Evolutionary conservation across 2,329 filamentous ascomycete species (phyloP).

Genomic region (Aspergillus pseudotamarii): DNA sequence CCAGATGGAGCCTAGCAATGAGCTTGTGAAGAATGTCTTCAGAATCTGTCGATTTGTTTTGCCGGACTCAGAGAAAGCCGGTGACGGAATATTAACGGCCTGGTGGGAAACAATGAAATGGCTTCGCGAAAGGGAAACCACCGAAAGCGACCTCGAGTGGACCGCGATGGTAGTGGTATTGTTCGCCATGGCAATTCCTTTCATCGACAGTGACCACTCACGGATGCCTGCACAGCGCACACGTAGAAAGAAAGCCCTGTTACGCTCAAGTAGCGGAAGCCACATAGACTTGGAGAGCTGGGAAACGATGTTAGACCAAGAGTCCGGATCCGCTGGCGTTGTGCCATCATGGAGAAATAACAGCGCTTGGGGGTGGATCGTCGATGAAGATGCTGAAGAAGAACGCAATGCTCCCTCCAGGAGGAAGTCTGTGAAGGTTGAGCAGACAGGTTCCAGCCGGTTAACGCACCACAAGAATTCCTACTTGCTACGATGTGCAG

Average conservation of each 20-base stretch:
- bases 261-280: slow-evolving; percentile 55
- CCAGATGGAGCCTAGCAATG: slow-evolving; percentile 65
- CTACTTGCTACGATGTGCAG: slow-evolving; percentile 53
- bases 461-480: slow-evolving; percentile 41
- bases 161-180: slow-evolving; percentile 67
- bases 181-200: slow-evolving; percentile 64
- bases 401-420: slow-evolving; percentile 19
- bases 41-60: slow-evolving; percentile 66
- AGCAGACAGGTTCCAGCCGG: slow-evolving; percentile 26
- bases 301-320: slow-evolving; percentile 52
- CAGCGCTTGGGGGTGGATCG: slow-evolving; percentile 71
- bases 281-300: slow-evolving; percentile 49
- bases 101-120: slow-evolving; percentile 78
- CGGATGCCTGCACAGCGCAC: slow-evolving; percentile 38
- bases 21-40: slow-evolving; percentile 64
- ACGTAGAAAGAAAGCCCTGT: slow-evolving; percentile 45
- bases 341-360: slow-evolving; percentile 57
- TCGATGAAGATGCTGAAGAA: slow-evolving; percentile 56
- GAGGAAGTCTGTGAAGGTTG: slow-evolving; percentile 23
- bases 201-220: slow-evolving; percentile 49
- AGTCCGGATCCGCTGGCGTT: slow-evolving; percentile 45
- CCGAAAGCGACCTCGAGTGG: slow-evolving; percentile 65
- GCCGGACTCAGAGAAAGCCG: slow-evolving; percentile 56
- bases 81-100: slow-evolving; percentile 65
- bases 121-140: slow-evolving; percentile 56